Evolutionary conservation across 768 basidiomycete genomes (phyloP).

Genomic region (Agaricus bisporus): DNA sequence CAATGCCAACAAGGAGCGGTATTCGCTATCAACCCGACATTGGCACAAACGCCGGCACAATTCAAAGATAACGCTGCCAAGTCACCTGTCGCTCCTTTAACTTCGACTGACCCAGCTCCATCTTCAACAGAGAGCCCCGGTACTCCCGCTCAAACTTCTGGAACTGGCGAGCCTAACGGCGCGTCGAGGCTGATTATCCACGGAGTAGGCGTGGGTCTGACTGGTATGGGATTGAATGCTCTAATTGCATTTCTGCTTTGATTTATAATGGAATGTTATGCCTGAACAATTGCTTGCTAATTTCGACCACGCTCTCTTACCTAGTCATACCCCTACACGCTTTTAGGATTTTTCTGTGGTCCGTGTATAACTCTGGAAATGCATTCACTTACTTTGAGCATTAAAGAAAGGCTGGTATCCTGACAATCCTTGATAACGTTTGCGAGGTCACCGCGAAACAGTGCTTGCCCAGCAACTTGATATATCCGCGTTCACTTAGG

Average conservation of each 20-base stretch:
- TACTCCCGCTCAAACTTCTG: not conserved
- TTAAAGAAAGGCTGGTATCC: too few relatives aligned
- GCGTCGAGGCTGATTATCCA: not conserved
- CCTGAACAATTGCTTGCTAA: not conserved
- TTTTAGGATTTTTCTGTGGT: not conserved
- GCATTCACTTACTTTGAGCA: too few relatives aligned
- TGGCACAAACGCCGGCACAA: conserved; percentile 23
- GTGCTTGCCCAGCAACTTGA: too few relatives aligned
- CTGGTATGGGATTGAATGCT: not conserved
- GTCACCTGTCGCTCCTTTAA: conserved; percentile 17
- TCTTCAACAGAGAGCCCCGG: not conserved
- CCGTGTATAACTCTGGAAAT: too few relatives aligned
- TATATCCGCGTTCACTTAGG: too few relatives aligned
- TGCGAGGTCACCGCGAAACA: too few relatives aligned
- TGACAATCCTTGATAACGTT: too few relatives aligned
- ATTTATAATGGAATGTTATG: not conserved
- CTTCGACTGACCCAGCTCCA: conserved; percentile 8
- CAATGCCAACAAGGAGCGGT: conserved; percentile 31
- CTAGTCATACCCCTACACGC: not conserved
- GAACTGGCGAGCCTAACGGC: not conserved
- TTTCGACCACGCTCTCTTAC: not conserved
- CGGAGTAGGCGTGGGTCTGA: not conserved
- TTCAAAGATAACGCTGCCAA: conserved; percentile 33
- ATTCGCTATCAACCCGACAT: conserved; percentile 31
- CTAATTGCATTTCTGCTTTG: not conserved